phyloP scores from a whole-genome alignment of 1,139 yeast genomes.

The Yamadazyma mexicana region DNA sequence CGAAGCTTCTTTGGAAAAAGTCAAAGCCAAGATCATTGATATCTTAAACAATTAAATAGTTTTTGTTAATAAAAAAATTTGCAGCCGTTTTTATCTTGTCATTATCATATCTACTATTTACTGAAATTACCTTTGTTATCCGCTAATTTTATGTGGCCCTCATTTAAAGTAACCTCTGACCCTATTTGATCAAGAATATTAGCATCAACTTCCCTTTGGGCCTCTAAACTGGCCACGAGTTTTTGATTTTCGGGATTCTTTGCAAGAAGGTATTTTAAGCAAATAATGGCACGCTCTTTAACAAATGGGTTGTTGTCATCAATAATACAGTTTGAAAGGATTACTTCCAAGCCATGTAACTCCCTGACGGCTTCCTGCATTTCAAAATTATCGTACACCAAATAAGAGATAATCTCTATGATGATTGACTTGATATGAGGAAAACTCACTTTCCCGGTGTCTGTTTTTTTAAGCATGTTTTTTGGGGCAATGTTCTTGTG shows the following conservation, averaged over 20 bases:
- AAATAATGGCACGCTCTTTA: slow-evolving; percentile 80
- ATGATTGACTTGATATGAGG: slow-evolving; percentile 63
- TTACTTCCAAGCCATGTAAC: slow-evolving; percentile 65
- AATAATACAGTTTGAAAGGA: slow-evolving; percentile 78
- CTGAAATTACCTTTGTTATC: slow-evolving; percentile 14
- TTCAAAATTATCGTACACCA: slow-evolving; percentile 50
- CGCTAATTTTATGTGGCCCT: slow-evolving; percentile 37
- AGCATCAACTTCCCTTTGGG: slow-evolving; percentile 33
- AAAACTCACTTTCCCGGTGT: slow-evolving; percentile 43
- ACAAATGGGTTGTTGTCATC: slow-evolving; percentile 89
- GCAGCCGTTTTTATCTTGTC: background rate
- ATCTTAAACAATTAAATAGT: slow-evolving; percentile 37
- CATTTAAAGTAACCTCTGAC: slow-evolving; percentile 35
- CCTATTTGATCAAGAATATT: slow-evolving; percentile 39
- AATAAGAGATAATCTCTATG: slow-evolving; percentile 59
- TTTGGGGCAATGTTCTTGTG: slow-evolving; percentile 47
- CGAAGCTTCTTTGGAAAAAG: slow-evolving; percentile 67
- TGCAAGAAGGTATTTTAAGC: slow-evolving; percentile 66
- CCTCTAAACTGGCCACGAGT: slow-evolving; percentile 59
- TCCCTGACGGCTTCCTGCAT: slow-evolving; percentile 71
- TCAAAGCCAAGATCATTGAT: slow-evolving; percentile 73
- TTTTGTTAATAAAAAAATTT: background rate
- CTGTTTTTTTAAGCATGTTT: slow-evolving; percentile 28
- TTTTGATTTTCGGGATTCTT: slow-evolving; percentile 69
- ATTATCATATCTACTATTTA: slow-evolving; percentile 6